Conservation (phyloP, 768 basidiomycete species). For the Suillus subalutaceus region DNA sequence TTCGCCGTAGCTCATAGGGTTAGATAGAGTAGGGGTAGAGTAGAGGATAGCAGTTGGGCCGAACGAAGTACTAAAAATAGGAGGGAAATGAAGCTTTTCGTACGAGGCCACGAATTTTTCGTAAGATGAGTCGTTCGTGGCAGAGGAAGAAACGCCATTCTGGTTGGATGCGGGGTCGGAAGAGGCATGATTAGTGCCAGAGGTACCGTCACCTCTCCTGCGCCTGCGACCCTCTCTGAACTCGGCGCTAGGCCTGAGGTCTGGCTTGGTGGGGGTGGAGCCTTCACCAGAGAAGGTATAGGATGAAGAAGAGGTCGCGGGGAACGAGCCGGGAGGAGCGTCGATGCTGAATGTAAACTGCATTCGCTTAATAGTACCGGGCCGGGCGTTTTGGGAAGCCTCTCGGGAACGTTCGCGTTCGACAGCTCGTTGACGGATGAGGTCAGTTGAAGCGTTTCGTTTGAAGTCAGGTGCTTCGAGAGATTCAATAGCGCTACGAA, state of each 20-base stretch:
- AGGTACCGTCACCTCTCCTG: constrained; percentile 34
- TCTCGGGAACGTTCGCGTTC: constrained; percentile 84
- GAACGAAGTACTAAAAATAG: constrained; percentile 74
- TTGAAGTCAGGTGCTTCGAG: constrained; percentile 83
- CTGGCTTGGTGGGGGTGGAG: constrained; percentile 57
- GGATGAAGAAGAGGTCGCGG: constrained; percentile 8
- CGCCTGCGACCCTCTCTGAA: constrained; percentile 53
- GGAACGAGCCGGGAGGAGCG: constrained; percentile 43
- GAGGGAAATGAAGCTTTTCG: constrained; percentile 49
- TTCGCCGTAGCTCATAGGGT: constrained; percentile 77
- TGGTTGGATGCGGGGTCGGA: constrained; percentile 32
- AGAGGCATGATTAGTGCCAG: constrained; percentile 19
- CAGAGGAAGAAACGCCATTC: background rate
- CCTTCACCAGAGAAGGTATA: constrained; percentile 7
- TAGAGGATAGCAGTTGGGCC: constrained; percentile 77
- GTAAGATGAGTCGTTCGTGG: constrained; percentile 33
- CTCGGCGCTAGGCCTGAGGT: constrained; percentile 65
- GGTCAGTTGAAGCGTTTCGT: constrained; percentile 77
- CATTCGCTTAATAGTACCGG: constrained; percentile 83
- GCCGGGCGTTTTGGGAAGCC: constrained; percentile 59
- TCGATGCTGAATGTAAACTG: constrained; percentile 90
- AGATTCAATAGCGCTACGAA: constrained; percentile 75
- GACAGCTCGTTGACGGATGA: constrained; percentile 77
- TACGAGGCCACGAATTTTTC: constrained; percentile 40
- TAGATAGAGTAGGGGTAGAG: constrained; percentile 67